phyloP scores from a whole-genome alignment of 2,329 filamentous ascomycete species.

The Dactylellina leptospora region DNA sequence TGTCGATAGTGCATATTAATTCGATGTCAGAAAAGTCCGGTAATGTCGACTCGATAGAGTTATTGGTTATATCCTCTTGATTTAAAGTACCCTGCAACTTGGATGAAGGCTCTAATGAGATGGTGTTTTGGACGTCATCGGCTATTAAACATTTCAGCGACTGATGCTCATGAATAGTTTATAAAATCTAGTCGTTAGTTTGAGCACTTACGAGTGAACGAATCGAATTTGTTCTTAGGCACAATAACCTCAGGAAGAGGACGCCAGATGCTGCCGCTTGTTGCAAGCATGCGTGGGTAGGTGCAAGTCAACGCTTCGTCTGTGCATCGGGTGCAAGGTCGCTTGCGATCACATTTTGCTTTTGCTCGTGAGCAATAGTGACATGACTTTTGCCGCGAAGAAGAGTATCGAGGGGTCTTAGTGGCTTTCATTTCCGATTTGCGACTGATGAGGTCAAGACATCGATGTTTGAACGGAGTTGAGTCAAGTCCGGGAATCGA shows the following conservation, averaged over 20 bases:
- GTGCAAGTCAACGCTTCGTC: not conserved
- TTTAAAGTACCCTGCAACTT: not conserved
- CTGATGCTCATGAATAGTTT: too few species aligned
- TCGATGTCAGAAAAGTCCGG: conserved; percentile 60
- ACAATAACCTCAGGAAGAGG: not conserved
- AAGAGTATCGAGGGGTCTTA: conserved; percentile 61
- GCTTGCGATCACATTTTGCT: conserved; percentile 61
- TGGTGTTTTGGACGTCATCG: not conserved
- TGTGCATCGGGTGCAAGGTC: conserved; percentile 59
- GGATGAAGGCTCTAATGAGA: not conserved
- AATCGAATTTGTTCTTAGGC: not conserved
- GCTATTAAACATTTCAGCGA: too few species aligned
- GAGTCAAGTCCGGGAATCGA: too few species aligned
- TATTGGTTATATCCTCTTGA: not conserved
- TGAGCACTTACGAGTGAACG: too few species aligned
- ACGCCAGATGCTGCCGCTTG: not conserved
- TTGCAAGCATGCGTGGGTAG: not conserved
- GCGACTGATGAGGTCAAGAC: too few species aligned
- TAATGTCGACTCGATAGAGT: not conserved
- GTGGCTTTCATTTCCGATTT: too few species aligned
- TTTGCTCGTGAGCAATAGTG: conserved; percentile 60
- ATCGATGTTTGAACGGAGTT: too few species aligned
- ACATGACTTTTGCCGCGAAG: conserved; percentile 62
- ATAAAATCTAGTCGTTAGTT: too few species aligned
- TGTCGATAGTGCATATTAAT: conserved; percentile 64